phyloP scores from a whole-genome alignment of 192 early-diverging fungal species.

The Coemansia brasiliensis region DNA sequence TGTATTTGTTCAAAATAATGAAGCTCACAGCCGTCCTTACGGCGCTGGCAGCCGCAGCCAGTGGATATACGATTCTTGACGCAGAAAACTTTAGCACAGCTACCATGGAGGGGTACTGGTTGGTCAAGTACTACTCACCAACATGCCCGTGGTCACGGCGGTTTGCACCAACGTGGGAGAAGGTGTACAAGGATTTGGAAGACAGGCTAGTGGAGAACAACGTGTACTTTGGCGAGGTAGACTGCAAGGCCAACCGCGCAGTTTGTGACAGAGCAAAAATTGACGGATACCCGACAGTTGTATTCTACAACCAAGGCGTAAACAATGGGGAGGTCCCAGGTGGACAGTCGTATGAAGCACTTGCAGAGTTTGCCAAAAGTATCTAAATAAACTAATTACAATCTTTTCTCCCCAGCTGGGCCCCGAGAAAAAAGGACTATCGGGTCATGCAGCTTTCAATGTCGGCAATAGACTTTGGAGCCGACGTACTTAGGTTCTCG shows the following conservation, averaged over 20 bases:
- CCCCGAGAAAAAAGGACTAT: constrained; percentile 1
- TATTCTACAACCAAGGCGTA: constrained; percentile 38
- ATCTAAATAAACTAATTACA: constrained; percentile 14
- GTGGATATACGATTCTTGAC: constrained; percentile 46
- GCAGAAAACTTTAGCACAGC: constrained; percentile 35
- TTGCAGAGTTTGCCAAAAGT: constrained; percentile 27
- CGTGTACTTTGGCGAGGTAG: constrained; percentile 47
- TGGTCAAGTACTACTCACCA: constrained; percentile 55
- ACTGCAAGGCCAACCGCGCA: constrained; percentile 49
- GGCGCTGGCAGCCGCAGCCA: constrained; percentile 33
- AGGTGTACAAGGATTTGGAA: constrained; percentile 40
- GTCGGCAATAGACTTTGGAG: constrained; percentile 87
- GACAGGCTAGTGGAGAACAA: constrained; percentile 28
- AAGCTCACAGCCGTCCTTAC: constrained; percentile 21
- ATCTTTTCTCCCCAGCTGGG: neutral
- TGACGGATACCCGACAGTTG: constrained; percentile 54
- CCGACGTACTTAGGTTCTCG: constrained; percentile 66
- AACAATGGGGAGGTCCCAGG: constrained; percentile 53
- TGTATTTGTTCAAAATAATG: constrained; percentile 19
- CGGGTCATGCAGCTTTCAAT: constrained; percentile 56
- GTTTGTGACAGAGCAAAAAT: constrained; percentile 39
- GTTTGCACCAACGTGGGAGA: constrained; percentile 54
- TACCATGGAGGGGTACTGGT: constrained; percentile 47
- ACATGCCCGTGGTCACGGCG: constrained; percentile 53
- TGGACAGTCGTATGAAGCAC: constrained; percentile 38